These are phyloP conservation scores for Plasmodium blacklocki DNA, from an alignment of 169 alveolate genomes.

Conservation along the genomic window DNA sequence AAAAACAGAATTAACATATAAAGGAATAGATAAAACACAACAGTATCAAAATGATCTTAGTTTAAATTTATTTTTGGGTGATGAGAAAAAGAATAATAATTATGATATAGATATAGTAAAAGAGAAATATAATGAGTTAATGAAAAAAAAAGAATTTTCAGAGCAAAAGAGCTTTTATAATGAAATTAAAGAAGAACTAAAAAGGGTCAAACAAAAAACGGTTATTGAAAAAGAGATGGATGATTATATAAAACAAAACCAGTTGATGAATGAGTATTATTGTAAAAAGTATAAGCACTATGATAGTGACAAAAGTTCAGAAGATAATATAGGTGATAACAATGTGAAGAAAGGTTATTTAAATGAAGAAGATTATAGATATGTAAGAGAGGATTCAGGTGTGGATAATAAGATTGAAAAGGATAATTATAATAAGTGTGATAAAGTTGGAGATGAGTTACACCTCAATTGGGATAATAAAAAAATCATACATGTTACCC, in stretches of 20 bases:
- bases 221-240: constrained; percentile 8
- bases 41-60: too few relatives aligned
- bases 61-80: neutral
- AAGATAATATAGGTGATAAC: neutral
- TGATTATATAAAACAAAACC: constrained; percentile 21
- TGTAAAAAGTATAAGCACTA: constrained; percentile 16
- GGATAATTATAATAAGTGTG: neutral
- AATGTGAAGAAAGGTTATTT: neutral
- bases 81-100: constrained; percentile 1
- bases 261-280: constrained; percentile 32
- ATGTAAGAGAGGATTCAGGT: neutral
- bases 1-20: neutral
- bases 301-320: neutral
- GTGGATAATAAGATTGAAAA: neutral
- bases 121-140: constrained; percentile 11
- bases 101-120: neutral
- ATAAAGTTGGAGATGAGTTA: neutral
- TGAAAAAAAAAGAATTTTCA: constrained; percentile 16
- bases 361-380: neutral
- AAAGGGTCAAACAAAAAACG: constrained; percentile 22
- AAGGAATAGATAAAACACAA: too few relatives aligned
- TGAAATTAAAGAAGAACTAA: constrained; percentile 44
- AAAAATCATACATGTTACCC: neutral
- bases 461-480: neutral
- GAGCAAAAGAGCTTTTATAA: constrained; percentile 11